Evolutionary conservation across 1,284 basidiomycete genomes (phyloP), one percentile per base, ranked within the genome.

Genomic region (Ganoderma multipileum): DNA sequence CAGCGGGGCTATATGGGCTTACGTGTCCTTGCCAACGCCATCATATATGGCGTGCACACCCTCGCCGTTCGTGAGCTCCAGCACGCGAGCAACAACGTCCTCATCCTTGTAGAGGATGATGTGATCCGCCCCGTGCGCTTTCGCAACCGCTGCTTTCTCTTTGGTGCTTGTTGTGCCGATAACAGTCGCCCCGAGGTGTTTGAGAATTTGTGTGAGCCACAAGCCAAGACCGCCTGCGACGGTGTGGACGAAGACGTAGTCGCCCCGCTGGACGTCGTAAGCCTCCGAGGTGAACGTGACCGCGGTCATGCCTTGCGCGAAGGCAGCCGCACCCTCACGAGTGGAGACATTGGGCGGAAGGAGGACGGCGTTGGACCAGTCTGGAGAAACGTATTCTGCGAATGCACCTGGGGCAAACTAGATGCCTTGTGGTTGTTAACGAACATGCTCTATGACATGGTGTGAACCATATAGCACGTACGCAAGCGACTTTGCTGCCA

Each of bases 11-110:
- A 33, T n/a, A 33, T 30, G 30, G 16, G 18, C 91, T 68, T 78
- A 94, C 85, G 95, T 97, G 78, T 95, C 93, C 82, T 93, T 96
- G 5, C 97, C 97, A 42, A 99, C 95, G 42, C 97, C 97, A 77
- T 99, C 97, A 77, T 93, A 97, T 42, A 97, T 86, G 1, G 88
- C 97, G 73, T 96, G 86, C 3, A 96, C 94, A 26, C 97, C 97
- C 74, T 92, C 86, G 0, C 93, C 94, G 64, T 89, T 87, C 0
- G 96, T 97, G 65, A 98, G 83, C 75, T 93, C 90, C 64, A 94
- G 76, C 20, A 95, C 92, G 66, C 90, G 85, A 70, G 89, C 76
- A 8, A 92, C 90, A 0, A 91, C 91, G 72, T 94, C 85, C 70
- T 95, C 91, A 44, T 85, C 81, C 59, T 86, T 88, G 78, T 97